Evolutionary conservation across 805 yeast genomes (phyloP), one percentile per base, ranked within the genome.

Genomic region (Brettanomyces anomalus): DNA sequence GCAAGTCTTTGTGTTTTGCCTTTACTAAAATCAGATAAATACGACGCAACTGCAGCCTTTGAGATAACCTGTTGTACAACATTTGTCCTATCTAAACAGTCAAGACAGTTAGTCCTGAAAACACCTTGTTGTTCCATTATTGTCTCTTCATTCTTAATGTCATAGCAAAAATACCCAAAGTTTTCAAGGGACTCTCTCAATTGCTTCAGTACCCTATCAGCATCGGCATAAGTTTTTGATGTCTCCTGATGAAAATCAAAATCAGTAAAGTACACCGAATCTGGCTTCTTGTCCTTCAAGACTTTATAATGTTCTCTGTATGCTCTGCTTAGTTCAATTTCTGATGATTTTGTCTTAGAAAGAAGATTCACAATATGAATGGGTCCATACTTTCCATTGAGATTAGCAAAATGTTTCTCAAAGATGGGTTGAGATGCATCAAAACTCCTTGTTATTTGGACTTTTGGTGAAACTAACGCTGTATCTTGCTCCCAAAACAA

Each of bases 401-500:
- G 66, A 19, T 71, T 70, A 34, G 75, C 73, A 54, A 93, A 86
- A 61, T 93, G 99, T 41, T 76, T 74, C 48, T 83, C 81, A 55
- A 90, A 90, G 1, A 89, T 77, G 0, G 96, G 95, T 56, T 86
- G 94, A 0, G 97, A 81, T 1, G 97, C 97, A 51, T 88, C 97
- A 36, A 76, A 64, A 2, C 96, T 85, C 53, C 98, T 72, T 0
- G 97, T 88, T 11, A 93, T 72, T 35, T 82, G 82, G 40, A 90
- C 88, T 57, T 89, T 93, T 18, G 97, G 95, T 48, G 85, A 81
- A n/a, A 93, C 76, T 47, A 90, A 65, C 3, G 95, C 85, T 2
- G 94, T 79, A 55, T 89, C 97, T 62, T 93, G 98, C 60, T 93
- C 98, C 98, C 98, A 93, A 55, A 93, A 93, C 1, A 90, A 72